A percentile compares a stretch with the other conserved stretches of the same genome.
phyloP scores from a whole-genome alignment of 306 rosid genomes.

The Myrica gale region DNA sequence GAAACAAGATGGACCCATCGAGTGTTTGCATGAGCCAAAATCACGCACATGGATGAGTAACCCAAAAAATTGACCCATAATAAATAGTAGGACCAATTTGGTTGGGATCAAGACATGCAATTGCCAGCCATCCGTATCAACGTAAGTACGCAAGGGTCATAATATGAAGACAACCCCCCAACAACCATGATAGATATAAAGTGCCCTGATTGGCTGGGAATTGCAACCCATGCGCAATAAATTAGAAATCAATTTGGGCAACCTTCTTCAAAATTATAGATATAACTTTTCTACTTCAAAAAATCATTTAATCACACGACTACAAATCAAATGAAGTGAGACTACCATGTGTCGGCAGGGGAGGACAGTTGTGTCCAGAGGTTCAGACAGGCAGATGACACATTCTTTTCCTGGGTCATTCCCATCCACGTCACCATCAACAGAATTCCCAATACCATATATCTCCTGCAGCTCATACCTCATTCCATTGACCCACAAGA shows the following conservation, averaged over 20 bases:
- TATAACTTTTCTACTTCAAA: neutral
- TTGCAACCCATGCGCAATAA: conserved; percentile 9
- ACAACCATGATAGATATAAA: neutral
- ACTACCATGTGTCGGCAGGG: conserved; percentile 99
- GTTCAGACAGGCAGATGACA: conserved; percentile 96
- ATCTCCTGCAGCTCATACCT: conserved; percentile 97
- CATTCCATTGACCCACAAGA: conserved; percentile 80
- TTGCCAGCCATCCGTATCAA: neutral
- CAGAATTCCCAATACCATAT: conserved; percentile 91
- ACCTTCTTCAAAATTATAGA: conserved; percentile 12
- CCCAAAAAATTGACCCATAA: neutral
- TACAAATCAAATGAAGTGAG: conserved; percentile 8
- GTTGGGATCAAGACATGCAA: neutral
- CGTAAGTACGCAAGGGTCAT: neutral
- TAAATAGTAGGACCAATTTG: neutral
- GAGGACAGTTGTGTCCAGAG: conserved; percentile 89
- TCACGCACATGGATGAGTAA: neutral
- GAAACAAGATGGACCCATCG: neutral
- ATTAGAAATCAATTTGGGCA: conserved; percentile 9
- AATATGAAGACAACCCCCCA: neutral
- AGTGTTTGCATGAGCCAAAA: neutral
- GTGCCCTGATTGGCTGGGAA: neutral
- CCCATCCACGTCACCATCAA: conserved; percentile 73
- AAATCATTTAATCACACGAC: conserved; percentile 9
- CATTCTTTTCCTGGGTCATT: conserved; percentile 96